These are phyloP conservation scores for Kodamaea lidongshanica DNA, from an alignment of 805 yeast genomes.

Conservation along the genomic window DNA sequence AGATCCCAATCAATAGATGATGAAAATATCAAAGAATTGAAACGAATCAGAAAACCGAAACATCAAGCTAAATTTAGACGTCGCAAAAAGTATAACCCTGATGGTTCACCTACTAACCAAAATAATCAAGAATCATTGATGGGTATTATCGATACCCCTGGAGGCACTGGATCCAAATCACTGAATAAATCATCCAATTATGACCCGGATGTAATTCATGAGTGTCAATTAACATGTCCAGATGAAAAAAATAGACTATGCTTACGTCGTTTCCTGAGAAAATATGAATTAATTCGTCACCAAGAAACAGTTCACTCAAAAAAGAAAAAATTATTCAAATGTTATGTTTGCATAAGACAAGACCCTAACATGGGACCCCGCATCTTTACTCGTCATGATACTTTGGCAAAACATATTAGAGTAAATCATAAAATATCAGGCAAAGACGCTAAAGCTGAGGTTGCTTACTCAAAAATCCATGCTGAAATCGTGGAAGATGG, in stretches of 20 bases:
- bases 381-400: slow-evolving; percentile 91
- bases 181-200: slow-evolving; percentile 35
- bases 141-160: slow-evolving; percentile 2
- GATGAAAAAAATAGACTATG: slow-evolving; percentile 38
- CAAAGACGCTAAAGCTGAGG: slow-evolving; percentile 43
- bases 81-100: too few species aligned
- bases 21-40: too few species aligned
- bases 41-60: too few species aligned
- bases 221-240: slow-evolving; percentile 40
- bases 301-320: slow-evolving; percentile 94
- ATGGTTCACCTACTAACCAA: too few species aligned
- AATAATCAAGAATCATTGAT: too few species aligned
- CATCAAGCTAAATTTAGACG: too few species aligned
- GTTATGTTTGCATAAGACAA: slow-evolving; percentile 77
- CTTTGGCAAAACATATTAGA: slow-evolving; percentile 80
- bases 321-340: slow-evolving; percentile 76
- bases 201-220: slow-evolving; percentile 43
- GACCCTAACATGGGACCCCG: slow-evolving; percentile 52
- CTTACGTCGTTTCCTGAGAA: slow-evolving; percentile 43
- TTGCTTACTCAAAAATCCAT: slow-evolving; percentile 39
- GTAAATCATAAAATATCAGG: slow-evolving; percentile 43
- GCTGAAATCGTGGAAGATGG: slow-evolving; percentile 46
- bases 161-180: slow-evolving; percentile 9
- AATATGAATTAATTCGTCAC: slow-evolving; percentile 90
- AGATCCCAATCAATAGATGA: too few species aligned